Conservation (phyloP, 1,139 yeast species). For the Kodamaea sp. region DNA sequence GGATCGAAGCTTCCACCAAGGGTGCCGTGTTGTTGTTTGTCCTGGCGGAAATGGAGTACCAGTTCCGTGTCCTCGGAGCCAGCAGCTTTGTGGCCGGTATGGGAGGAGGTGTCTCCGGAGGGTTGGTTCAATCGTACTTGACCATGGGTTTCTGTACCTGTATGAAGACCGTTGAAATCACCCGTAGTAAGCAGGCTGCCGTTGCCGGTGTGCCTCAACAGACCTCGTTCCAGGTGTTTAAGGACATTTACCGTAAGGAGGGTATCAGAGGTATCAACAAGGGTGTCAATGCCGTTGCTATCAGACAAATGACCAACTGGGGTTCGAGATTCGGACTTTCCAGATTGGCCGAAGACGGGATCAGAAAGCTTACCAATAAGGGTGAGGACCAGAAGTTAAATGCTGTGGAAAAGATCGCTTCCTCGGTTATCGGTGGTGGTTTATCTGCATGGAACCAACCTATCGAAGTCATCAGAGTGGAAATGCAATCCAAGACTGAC, state of each 20-base stretch:
- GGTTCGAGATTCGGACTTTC: constrained; percentile 95
- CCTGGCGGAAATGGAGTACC: constrained; percentile 88
- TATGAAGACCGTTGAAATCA: constrained; percentile 97
- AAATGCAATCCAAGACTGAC: constrained; percentile 90
- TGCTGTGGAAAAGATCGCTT: constrained; percentile 77
- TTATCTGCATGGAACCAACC: constrained; percentile 99
- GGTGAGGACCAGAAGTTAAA: constrained; percentile 60
- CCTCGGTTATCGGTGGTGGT: constrained; percentile 96
- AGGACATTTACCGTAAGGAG: constrained; percentile 77
- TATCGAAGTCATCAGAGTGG: constrained; percentile 94
- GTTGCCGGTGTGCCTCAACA: constrained; percentile 63
- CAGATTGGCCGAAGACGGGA: constrained; percentile 85
- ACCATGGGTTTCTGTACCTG: constrained; percentile 98
- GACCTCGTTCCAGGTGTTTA: constrained; percentile 82
- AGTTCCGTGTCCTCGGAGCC: constrained; percentile 63
- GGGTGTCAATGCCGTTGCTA: constrained; percentile 99
- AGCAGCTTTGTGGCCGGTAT: constrained; percentile 82
- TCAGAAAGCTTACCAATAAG: constrained; percentile 66
- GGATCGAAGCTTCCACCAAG: constrained; percentile 99
- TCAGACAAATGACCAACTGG: constrained; percentile 98
- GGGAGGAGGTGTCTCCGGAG: constrained; percentile 94
- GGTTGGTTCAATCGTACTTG: constrained; percentile 91
- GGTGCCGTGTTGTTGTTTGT: constrained; percentile 97
- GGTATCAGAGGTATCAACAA: constrained; percentile 94
- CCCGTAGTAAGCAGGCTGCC: constrained; percentile 79